Conservation (phyloP, 2,329 filamentous ascomycete genomes). For the Fusarium sp. region DNA sequence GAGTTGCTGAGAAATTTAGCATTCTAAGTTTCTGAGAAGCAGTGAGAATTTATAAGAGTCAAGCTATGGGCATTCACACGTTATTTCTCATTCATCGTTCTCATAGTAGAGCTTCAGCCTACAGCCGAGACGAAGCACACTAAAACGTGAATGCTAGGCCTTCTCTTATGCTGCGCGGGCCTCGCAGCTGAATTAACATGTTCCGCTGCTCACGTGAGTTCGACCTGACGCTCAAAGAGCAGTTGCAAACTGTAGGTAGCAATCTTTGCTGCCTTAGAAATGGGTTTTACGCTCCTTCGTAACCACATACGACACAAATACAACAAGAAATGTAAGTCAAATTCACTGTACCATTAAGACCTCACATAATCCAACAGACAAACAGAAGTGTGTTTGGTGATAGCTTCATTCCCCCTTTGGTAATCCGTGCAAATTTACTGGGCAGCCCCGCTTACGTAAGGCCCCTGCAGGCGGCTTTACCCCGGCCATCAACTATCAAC, state of each 20-base stretch:
- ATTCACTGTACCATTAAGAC: background rate
- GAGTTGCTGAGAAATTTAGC: no score
- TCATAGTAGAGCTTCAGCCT: background rate
- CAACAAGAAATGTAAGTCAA: background rate
- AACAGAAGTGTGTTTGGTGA: conserved; percentile 3
- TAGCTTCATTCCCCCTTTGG: conserved; percentile 28
- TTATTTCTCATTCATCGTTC: background rate
- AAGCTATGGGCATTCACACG: background rate
- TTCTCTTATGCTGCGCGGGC: background rate
- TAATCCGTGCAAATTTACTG: conserved; percentile 36
- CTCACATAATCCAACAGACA: background rate
- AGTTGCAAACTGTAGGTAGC: background rate
- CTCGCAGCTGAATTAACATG: background rate
- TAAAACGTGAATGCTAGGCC: background rate
- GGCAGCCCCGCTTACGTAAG: conserved; percentile 20
- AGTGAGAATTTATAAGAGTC: background rate
- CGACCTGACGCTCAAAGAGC: background rate
- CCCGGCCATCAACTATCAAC: background rate
- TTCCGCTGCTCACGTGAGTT: background rate
- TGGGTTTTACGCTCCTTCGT: fast-evolving
- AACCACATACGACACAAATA: background rate
- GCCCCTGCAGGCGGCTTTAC: conserved; percentile 2
- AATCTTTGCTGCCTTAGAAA: background rate
- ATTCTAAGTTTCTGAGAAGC: no score
- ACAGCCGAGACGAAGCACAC: background rate